Evolutionary conservation across 176 grass and related monocot species (phyloP).

Genomic region (Phoenix dactylifera): DNA sequence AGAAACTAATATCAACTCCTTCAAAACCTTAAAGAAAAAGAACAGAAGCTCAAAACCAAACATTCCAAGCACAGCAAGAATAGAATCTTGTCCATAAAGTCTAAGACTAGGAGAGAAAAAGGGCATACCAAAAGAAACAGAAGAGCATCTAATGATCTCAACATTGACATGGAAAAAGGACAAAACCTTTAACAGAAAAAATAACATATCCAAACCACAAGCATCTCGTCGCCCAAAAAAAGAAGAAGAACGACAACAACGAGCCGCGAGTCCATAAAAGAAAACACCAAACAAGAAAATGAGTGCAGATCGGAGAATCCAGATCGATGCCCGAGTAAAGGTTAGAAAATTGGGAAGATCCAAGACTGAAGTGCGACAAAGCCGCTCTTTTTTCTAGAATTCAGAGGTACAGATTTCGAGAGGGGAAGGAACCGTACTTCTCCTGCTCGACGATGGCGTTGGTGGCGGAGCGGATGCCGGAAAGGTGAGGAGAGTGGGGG

Average conservation of each 20-base stretch:
- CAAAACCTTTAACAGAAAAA: not conserved
- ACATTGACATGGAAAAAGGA: not conserved
- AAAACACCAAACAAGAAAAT: too few species aligned
- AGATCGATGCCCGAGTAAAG: too few species aligned
- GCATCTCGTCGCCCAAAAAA: constrained; percentile 8
- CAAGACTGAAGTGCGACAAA: not conserved
- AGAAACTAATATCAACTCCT: too few species aligned
- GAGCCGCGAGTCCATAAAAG: not conserved
- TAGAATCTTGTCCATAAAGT: too few species aligned
- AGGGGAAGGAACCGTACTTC: constrained; percentile 33
- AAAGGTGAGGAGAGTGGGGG: constrained; percentile 76
- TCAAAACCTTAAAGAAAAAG: too few species aligned
- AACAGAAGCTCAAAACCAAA: too few species aligned
- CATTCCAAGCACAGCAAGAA: too few species aligned
- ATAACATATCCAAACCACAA: constrained; percentile 7
- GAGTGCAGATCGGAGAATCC: too few species aligned
- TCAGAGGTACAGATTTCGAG: not conserved
- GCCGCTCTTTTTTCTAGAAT: not conserved
- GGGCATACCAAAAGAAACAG: too few species aligned
- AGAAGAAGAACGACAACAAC: not conserved
- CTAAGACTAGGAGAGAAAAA: too few species aligned
- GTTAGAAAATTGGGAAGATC: too few species aligned
- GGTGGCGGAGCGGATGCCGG: constrained; percentile 35
- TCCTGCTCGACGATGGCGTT: constrained; percentile 65
- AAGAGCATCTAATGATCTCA: too few species aligned